Base-by-base conservation (phyloP, 495 filamentous ascomycete species). In the Penicillium pulvis region DNA sequence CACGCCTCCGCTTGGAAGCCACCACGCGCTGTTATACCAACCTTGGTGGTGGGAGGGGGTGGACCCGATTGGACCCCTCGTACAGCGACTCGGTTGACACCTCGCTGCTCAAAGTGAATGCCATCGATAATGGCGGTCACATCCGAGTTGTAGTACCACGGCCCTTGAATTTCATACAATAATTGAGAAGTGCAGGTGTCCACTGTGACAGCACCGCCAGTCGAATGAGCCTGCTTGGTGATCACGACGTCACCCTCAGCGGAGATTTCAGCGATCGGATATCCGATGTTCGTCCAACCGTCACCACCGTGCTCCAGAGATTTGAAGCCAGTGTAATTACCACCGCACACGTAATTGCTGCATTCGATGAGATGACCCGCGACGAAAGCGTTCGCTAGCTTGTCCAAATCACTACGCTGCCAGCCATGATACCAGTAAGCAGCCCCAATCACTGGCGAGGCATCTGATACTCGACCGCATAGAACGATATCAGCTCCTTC, bases 151-250 rank as follows among this genome's bases (percentile, higher is more conserved):
- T 78, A 79, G 60, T 85, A 85, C 64, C 76, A 77, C 2, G 75
- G 76, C 1, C 84, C 84, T 57, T 86, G 84, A 43, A 86, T 81
- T 62, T 87, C 84, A 66, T 87, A 86, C 16, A 86, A 61, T 4
- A 85, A 63, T 57, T 86, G 81, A 14, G 73, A 79, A 12, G 78
- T 80, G 45, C 83, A 78, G 2, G 81, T 84, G 41, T 85, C 76
- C 12, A 77, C 79, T 2, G 75, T 81, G 36, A 70, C 73, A 6
- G 66, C 49, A 33, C 76, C 76, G 0, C 73, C 73, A 1, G 63
- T 72, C 6, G 67, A 46, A 52, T 71, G 62, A 3, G 62, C 61
- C 47, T 79, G 76, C 59, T 75, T 77, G 46, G 76, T 79, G 64
- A 79, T 77, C 36, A 82, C 64, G 23, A 76, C 78, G 3, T 71